phyloP scores from a whole-genome alignment of 345 rosid genomes.

The Hibiscus mutabilis region DNA sequence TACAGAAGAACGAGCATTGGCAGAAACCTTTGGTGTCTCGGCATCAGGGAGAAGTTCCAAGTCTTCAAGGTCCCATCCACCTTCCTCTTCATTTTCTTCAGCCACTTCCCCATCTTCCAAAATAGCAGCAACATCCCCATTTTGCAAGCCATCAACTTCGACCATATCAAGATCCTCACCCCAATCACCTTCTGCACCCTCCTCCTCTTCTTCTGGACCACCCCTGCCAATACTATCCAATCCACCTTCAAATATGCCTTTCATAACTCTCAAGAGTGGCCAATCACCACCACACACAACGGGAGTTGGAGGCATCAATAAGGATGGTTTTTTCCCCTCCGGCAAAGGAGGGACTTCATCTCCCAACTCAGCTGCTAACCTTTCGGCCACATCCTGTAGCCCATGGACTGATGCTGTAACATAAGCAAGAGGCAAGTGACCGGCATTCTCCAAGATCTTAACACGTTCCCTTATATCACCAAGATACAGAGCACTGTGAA shows the following conservation, averaged over 20 bases:
- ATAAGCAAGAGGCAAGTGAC: not conserved
- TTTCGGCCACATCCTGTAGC: not conserved
- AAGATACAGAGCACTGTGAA: not conserved
- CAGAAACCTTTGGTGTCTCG: not conserved
- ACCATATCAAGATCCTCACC: not conserved
- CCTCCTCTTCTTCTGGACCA: not conserved
- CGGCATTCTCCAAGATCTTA: not conserved
- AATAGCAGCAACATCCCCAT: not conserved
- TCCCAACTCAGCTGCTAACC: not conserved
- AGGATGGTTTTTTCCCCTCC: not conserved
- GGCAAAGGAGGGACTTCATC: too few relatives aligned
- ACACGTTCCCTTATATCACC: not conserved
- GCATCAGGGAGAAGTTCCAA: not conserved
- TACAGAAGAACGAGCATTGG: not conserved
- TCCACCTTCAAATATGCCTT: not conserved
- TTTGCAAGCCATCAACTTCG: not conserved
- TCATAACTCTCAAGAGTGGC: not conserved
- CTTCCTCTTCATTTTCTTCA: not conserved
- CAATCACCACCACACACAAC: not conserved
- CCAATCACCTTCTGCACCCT: not conserved
- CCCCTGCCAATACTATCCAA: not conserved
- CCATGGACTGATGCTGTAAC: not conserved
- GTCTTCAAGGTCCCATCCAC: not conserved
- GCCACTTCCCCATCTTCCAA: not conserved
- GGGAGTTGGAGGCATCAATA: not conserved